Evolutionary conservation across 257 asterid genomes (phyloP), one percentile per base, ranked within the genome.

Genomic region (Penstemon davidsonii): DNA sequence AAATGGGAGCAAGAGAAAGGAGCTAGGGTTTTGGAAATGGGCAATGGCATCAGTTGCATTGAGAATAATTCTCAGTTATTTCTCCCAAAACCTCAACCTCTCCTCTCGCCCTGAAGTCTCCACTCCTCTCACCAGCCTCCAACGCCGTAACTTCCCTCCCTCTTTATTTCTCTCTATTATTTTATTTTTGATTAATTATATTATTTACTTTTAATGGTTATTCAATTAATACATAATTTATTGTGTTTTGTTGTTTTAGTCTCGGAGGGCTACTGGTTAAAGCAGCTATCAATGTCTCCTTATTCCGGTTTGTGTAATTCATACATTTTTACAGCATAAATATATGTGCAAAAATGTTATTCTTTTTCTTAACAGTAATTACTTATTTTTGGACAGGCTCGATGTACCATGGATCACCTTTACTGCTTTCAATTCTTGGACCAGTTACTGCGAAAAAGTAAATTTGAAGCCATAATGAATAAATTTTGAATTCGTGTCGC

Each of bases 361-460:
- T 36, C 36, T 18, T 38, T 62, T 56, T 9, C 5, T 46, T 49
- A 43, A 19, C 10, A 13, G 12, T 15, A 4, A 66, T 67, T 25
- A 6, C 37, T 59, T 19, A n/a, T 59, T 38, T 12, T 36, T 58
- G 12, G 19, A 25, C 79, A 92, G 96, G 98, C 73, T 94, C 99
- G 3, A 90, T 90, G 99, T 94, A 85, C 79, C 99, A 91, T 64
- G 99, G 99, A 72, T 94, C 99, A 50, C 97, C 97, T 10, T 75
- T 94, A 36, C 67, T 91, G 80, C 92, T 94, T 54, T 79, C 93
- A 8, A 46, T 83, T 68, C 87, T 91, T 10, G 99, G 97, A 4
- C 97, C 99, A 37, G 91, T 94, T 53, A 83, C 95, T 6, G 82
- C 76, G 41, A 81, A 75, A 75, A 85, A 76, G 96, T 91, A 79